Conservation (phyloP, 441 rosid species). For the Erodium texanum region DNA sequence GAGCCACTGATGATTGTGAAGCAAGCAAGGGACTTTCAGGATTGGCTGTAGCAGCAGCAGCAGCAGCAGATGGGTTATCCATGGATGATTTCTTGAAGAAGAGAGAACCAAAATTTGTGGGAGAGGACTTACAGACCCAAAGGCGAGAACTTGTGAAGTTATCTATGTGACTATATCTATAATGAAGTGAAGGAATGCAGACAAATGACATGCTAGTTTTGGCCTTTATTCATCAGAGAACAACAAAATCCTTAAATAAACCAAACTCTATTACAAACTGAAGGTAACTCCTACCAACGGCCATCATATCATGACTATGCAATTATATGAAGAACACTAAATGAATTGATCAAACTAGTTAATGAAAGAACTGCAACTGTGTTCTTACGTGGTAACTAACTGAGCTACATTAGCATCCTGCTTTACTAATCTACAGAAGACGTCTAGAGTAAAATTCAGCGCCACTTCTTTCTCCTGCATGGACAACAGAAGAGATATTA, state of each 20-base stretch:
- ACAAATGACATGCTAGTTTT: no score
- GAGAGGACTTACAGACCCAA: no score
- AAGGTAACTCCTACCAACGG: not conserved
- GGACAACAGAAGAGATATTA: constrained; percentile 27
- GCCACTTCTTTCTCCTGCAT: constrained; percentile 99
- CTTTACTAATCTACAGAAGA: constrained; percentile 98
- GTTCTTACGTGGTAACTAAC: constrained; percentile 77
- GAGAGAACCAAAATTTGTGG: no score
- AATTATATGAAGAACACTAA: not conserved
- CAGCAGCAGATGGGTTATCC: not conserved
- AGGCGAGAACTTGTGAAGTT: no score
- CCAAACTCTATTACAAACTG: no score
- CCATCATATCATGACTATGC: not conserved
- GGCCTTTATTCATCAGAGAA: no score
- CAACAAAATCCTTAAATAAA: no score
- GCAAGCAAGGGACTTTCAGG: not conserved
- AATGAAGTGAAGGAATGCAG: no score
- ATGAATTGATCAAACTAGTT: not conserved
- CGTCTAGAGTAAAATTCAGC: constrained; percentile 81
- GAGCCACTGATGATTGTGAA: not conserved
- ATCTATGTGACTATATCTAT: no score
- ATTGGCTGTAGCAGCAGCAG: not conserved
- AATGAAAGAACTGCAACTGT: not conserved
- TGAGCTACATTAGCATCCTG: constrained; percentile 89
- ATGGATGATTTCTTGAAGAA: not conserved